These are phyloP conservation scores for Heterobasidion parviporum DNA, from an alignment of 1,284 basidiomycete species.

Conservation along the genomic window DNA sequence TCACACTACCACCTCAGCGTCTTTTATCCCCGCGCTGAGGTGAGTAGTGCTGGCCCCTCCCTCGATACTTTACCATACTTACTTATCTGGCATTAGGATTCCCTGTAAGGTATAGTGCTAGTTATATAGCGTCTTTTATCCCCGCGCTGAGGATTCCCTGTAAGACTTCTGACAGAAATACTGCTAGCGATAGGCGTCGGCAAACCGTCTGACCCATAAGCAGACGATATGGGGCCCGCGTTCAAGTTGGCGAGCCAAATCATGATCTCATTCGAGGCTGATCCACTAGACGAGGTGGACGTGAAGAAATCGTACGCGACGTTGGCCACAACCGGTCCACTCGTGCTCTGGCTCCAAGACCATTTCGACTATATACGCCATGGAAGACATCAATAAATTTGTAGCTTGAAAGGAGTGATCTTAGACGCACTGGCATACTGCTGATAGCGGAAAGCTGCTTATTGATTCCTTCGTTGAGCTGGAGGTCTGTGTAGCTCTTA, in stretches of 20 bases:
- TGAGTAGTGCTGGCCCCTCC: no score
- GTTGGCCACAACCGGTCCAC: slow-evolving; percentile 34
- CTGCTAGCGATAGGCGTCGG: slow-evolving; percentile 36
- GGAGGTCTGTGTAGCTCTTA: slow-evolving; percentile 56
- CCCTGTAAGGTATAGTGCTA: no score
- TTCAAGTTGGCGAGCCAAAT: slow-evolving; percentile 56
- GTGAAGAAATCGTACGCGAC: slow-evolving; percentile 62
- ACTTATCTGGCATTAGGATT: no score
- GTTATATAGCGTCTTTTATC: no score
- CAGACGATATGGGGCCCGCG: slow-evolving; percentile 46
- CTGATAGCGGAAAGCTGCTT: slow-evolving; percentile 43
- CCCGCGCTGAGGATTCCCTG: no score
- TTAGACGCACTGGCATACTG: slow-evolving; percentile 41
- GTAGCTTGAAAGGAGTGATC: not conserved
- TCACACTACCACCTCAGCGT: no score
- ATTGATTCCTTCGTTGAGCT: slow-evolving; percentile 43
- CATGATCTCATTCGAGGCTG: slow-evolving; percentile 54
- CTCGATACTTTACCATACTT: no score
- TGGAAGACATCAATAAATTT: no score
- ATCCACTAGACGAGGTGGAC: slow-evolving; percentile 39
- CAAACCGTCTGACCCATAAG: slow-evolving; percentile 37
- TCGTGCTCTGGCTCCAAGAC: slow-evolving; percentile 31
- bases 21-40: no score
- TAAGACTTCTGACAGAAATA: slow-evolving; percentile 15
- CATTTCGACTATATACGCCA: slow-evolving; percentile 27